phyloP scores from a whole-genome alignment of 1,284 basidiomycete species.

The Neolentinus lepideus region DNA sequence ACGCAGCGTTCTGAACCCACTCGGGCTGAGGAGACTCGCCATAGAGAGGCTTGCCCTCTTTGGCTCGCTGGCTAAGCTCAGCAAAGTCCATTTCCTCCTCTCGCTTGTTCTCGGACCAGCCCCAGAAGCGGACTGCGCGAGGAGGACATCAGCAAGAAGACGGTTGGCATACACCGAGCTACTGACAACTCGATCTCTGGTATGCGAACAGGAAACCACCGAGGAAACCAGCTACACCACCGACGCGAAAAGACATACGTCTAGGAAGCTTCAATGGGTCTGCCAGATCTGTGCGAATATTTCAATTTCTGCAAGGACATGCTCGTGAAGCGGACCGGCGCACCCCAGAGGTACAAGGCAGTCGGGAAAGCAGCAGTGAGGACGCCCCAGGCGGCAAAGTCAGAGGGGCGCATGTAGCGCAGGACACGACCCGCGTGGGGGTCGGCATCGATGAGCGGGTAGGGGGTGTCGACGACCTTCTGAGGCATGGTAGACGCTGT shows the following conservation, averaged over 20 bases:
- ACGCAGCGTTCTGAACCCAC: slow-evolving; percentile 87
- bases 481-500: slow-evolving; percentile 47
- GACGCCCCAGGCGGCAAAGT: slow-evolving; percentile 83
- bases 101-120: slow-evolving; percentile 87
- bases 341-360: slow-evolving; percentile 72
- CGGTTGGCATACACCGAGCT: not conserved
- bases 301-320: not conserved
- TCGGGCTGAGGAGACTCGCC: slow-evolving; percentile 77
- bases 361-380: slow-evolving; percentile 76
- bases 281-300: slow-evolving; percentile 32
- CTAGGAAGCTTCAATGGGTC: slow-evolving; percentile 34
- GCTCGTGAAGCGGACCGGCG: slow-evolving; percentile 14
- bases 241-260: slow-evolving; percentile 33
- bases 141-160: not conserved
- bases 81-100: slow-evolving; percentile 73
- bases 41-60: slow-evolving; percentile 77
- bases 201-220: slow-evolving; percentile 95
- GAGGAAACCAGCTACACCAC: slow-evolving; percentile 60
- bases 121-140: slow-evolving; percentile 87
- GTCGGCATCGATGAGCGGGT: slow-evolving; percentile 88
- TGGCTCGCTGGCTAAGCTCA: slow-evolving; percentile 69
- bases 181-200: slow-evolving; percentile 81
- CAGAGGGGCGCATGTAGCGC: slow-evolving; percentile 82
- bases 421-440: slow-evolving; percentile 88
- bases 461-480: slow-evolving; percentile 66